Conservation (phyloP, 2,329 filamentous ascomycete genomes). For the Alternaria alternata region DNA sequence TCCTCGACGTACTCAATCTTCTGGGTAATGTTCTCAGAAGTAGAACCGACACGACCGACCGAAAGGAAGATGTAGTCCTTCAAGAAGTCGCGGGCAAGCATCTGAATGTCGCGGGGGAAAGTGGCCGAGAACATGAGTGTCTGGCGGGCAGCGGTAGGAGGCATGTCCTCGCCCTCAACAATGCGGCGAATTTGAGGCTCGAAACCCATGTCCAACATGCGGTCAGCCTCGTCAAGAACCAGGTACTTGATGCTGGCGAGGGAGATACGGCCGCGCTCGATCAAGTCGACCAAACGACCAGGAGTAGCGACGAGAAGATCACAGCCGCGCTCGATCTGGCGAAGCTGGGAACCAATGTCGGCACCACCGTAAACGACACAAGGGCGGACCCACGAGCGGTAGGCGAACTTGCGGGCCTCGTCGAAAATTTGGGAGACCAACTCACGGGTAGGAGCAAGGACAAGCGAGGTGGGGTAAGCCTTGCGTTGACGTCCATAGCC, state of each 20-base stretch:
- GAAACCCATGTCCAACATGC: constrained; percentile 99
- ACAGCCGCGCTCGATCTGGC: constrained; percentile 96
- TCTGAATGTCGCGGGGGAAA: constrained; percentile 98
- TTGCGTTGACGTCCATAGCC: constrained; percentile 87
- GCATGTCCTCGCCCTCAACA: constrained; percentile 99
- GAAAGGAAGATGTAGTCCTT: constrained; percentile 99
- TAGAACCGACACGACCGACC: constrained; percentile 97
- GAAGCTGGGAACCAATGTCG: constrained; percentile 97
- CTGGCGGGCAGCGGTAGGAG: constrained; percentile 80
- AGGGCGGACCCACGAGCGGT: constrained; percentile 97
- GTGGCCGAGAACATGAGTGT: constrained; percentile 99
- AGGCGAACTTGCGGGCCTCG: constrained; percentile 96
- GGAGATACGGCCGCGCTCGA: constrained; percentile 97
- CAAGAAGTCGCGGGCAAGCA: constrained; percentile 97
- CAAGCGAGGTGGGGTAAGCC: constrained; percentile 94
- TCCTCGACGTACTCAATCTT: constrained; percentile 99
- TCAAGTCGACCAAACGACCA: constrained; percentile 95
- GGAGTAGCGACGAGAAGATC: constrained; percentile 97
- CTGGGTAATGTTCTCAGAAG: constrained; percentile 99
- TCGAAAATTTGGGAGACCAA: constrained; percentile 99
- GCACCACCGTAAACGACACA: constrained; percentile 99
- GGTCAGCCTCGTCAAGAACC: constrained; percentile 98
- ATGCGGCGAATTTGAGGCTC: constrained; percentile 99
- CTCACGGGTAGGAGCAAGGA: constrained; percentile 96
- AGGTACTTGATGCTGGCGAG: constrained; percentile 99